Base-by-base conservation (phyloP, 2,329 filamentous ascomycete species). In the Aspergillus pseudoglaucus region DNA sequence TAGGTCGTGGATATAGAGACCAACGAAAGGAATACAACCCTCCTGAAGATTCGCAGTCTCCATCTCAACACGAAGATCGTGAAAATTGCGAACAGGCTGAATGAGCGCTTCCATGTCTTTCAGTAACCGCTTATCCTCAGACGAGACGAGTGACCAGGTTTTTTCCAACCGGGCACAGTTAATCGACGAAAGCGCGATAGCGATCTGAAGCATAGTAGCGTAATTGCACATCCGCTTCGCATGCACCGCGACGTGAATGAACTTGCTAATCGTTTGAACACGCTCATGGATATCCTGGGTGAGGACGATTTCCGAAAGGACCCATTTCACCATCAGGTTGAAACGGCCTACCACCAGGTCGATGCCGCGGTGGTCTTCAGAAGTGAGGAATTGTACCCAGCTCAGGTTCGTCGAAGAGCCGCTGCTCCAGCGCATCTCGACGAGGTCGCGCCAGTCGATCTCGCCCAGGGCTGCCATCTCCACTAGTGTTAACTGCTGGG, bases 301-400 rank as follows among this genome's bases (percentile, higher is more conserved):
- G 15, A 85, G 72, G 9, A 85, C 67, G 52, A 81, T 76, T 57
- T 84, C 80, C 0, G 81, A 84, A 9, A 83, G 67, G 7, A 76
- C 76, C 82, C 82, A 85, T 67, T 84, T 84, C 50, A 83, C 80
- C 53, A 84, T 78, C 4, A 85, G 69, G 53, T 85, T 85, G 70
- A 84, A 84, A 22, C 82, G 79, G 20, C 81, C 79, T 44, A 83
- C 82, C 50, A 84, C 81, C 32, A 85, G 69, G 51, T 84, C 82
- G 39, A 85, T 80, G 25, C 82, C 82, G 42, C 72, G 74, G 17
- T 74, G 75, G 39, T 78, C 74, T 54, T 79, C 65, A 10, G 73
- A 70, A 40, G 74, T 70, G 17, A 84, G 72, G 58, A 82, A 84
- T 45, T 81, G 75, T 3, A 82, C 80, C 82, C 82, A 85, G 57